Base-by-base conservation (phyloP, 306 rosid genomes). In the Quercus suber region DNA sequence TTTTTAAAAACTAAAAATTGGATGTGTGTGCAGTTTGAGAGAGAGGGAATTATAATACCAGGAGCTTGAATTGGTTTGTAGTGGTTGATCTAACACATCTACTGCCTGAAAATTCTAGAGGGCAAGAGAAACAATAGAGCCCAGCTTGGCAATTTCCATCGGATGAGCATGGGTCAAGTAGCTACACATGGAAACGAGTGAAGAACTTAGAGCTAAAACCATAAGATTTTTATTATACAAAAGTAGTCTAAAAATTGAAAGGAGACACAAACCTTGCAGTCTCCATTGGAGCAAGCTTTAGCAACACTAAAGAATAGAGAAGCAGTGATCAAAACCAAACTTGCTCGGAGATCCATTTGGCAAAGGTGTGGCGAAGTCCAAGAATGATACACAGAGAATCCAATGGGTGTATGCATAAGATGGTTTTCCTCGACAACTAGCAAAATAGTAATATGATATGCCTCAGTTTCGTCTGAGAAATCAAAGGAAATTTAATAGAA, bases 1-100 rank as follows among this genome's bases (percentile, higher is more conserved):
- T 23, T 23, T 23, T 23, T 23, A 31, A 31, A 31, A 31, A 4
- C 45, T 8, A 8, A 37, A 41, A 41, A 41, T 41, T 41, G 45
- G 45, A 67, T 27, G 35, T 37, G 37, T 11, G 25, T 11, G 41
- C 56, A 3, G 8, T 18, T 57, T n/a, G 53, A 71, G 17, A 21
- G 9, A 65, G 4, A 56, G 51, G 5, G 9, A n/a, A 13, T 53
- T 3, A 65, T 76, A 81, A 75, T 91, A 94, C 97, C 79, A 89
- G 19, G 73, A 92, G 91, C 84, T 87, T 84, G 89, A 94, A 94
- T 73, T 88, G 97, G 82, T 94, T 77, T 21, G 97, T 91, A 28
- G 71, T 52, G 60, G 86, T 76, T 25, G 95, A 89, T 84, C 97
- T 86, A 14, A 94, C 89, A 85, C 99, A 94, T 83, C 87, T 89